These are phyloP conservation scores for Hymenoscyphus salicellus DNA, from an alignment of 2,329 filamentous ascomycete species.

Conservation along the genomic window DNA sequence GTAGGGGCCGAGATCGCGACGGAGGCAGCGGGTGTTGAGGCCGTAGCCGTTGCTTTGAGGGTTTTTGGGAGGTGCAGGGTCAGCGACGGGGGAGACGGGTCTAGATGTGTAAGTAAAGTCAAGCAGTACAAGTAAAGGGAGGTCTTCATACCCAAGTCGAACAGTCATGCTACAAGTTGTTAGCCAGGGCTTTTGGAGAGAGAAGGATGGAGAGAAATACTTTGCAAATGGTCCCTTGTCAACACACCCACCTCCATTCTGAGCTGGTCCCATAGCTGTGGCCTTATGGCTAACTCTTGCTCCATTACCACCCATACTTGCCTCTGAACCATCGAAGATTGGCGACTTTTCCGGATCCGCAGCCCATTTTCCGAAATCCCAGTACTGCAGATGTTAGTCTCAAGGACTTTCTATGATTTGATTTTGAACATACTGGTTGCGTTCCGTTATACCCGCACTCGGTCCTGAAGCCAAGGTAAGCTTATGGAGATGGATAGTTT, in stretches of 20 bases:
- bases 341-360: conserved; percentile 47
- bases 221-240: conserved; percentile 45
- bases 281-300: conserved; percentile 30
- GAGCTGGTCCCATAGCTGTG: conserved; percentile 37
- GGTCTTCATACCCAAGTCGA: conserved; percentile 43
- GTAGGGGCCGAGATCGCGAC: conserved; percentile 41
- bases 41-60: conserved; percentile 33
- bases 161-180: conserved; percentile 33
- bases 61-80: conserved; percentile 33
- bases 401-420: conserved; percentile 30
- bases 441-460: conserved; percentile 44
- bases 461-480: conserved; percentile 20
- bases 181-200: neutral
- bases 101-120: conserved; percentile 11
- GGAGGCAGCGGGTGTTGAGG: conserved; percentile 43
- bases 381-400: conserved; percentile 32
- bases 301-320: conserved; percentile 49
- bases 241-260: conserved; percentile 53
- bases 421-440: conserved; percentile 40
- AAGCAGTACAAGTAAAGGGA: conserved; percentile 15
- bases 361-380: conserved; percentile 50
- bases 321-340: conserved; percentile 54
- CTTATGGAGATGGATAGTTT: too few species aligned
- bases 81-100: conserved; percentile 21
- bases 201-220: conserved; percentile 15